Evolutionary conservation across 1,284 basidiomycete genomes (phyloP), one percentile per base, ranked within the genome.

Genomic region (Ceraceosorus bombacis): DNA sequence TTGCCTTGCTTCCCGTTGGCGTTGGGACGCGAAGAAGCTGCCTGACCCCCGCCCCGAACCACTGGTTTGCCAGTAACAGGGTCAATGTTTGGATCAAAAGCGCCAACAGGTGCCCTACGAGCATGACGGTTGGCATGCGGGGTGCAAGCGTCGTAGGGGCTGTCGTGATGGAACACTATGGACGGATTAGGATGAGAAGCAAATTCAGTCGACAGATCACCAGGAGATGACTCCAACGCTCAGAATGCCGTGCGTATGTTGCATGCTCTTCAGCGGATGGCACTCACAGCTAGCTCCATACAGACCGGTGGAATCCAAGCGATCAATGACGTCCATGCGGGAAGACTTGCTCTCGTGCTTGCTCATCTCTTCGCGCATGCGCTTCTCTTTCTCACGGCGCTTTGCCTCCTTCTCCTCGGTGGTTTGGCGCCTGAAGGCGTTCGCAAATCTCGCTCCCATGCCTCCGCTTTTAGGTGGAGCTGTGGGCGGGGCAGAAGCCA

Each of bases 141-240:
- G 0, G 71, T 63, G 60, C 72, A 73, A 6, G 74, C 74, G 51
- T 77, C 74, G 59, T 77, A 77, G 0, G 74, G 74, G 52, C 73
- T 75, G 59, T 77, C 74, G 58, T 77, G 74, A 59, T 77, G 74
- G 62, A 77, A 77, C 63, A 77, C 60, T 67, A 58, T 36, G 6
- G 12, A 7, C 2, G 51, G 53, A 41, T 43, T 41, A 9, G 27
- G 55, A 8, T 48, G 5, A 40, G 41, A 12, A 48, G 10, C 5
- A 4, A 51, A 8, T 9, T 4, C 10, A 2, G 17, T 5, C 12
- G 36, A 27, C 27, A 27, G 27, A 6, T 8, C 8, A 36, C 38
- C 6, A 6, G 1, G 43, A 38, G 10, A 49, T 39, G 15, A 8
- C 51, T 27, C 27, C 27, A 27, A 50, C 13, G 1, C 5, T 5